Evolutionary conservation across 345 rosid species (phyloP), one percentile per base, ranked within the genome.

Genomic region (Acer yangbiense): DNA sequence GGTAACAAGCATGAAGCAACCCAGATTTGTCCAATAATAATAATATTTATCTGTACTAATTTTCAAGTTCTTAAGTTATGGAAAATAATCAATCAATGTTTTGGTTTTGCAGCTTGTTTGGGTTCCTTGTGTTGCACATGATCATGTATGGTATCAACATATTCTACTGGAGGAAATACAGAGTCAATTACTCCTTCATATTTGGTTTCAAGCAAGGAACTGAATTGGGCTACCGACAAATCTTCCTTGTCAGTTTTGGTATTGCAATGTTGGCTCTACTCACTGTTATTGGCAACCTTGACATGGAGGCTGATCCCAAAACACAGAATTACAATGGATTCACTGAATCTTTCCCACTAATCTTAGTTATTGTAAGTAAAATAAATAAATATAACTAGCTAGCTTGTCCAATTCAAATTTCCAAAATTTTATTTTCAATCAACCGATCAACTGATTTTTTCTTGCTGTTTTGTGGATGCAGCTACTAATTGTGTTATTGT

Each of bases 141-240:
- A 27, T 88, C 29, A 72, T 85, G 84, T 86, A 83, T 62, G 89
- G 88, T 80, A 77, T 63, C 7, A 73, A 86, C 39, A 81, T 85
- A 74, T 88, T 80, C 78, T 82, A 63, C 66, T 88, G 89, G 91
- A 85, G 80, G 79, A 76, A 78, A 7, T 88, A 80, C 65, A 80
- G 87, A 52, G 85, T 88, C 21, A 88, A 88, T 32, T 88, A 88
- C 62, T 25, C 89, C 20, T 88, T 88, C 79, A 88, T 88, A 73
- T 88, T 88, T 60, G 87, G 88, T n/a, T 88, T 88, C 87, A 88
- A 86, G 61, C 77, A 11, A 20, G 87, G 88, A 67, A 80, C 85
- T 0, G 89, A 86, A 46, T 14, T 86, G 20, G 85, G 88, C 6
- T 83, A 79, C 74, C 52, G 87, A 46, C 81, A 86, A 67, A 80